These are phyloP conservation scores for Platanthera guangdongensis DNA, from an alignment of 106 monocot species.

Conservation along the genomic window DNA sequence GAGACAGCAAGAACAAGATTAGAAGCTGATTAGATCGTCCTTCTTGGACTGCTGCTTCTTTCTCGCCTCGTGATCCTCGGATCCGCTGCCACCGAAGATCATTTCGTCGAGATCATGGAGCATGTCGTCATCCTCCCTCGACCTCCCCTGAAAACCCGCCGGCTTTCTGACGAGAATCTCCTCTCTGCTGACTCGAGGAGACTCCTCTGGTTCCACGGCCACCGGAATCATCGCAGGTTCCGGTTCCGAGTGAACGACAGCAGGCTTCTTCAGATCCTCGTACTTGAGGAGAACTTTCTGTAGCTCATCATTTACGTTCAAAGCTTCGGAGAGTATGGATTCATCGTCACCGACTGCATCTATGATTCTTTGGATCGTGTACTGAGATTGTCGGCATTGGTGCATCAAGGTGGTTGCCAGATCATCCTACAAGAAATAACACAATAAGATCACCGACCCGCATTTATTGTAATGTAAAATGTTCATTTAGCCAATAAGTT, in stretches of 20 bases:
- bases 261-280: conserved; percentile 45
- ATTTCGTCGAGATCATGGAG: conserved; percentile 79
- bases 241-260: conserved; percentile 33
- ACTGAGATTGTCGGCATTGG: conserved; percentile 37
- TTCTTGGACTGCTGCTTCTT: conserved; percentile 30
- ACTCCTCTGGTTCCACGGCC: conserved; percentile 67
- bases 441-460: no score
- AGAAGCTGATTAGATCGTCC: conserved; percentile 40
- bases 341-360: conserved; percentile 39
- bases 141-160: conserved; percentile 25
- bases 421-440: conserved; percentile 34
- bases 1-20: not conserved
- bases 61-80: conserved; percentile 27
- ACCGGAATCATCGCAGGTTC: conserved; percentile 84
- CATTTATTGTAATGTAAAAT: no score
- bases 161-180: conserved; percentile 46
- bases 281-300: conserved; percentile 43
- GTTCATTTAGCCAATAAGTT: no score
- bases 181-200: conserved; percentile 32
- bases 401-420: conserved; percentile 32
- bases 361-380: conserved; percentile 47
- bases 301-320: conserved; percentile 42
- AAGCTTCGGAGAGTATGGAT: conserved; percentile 34
- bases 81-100: conserved; percentile 59
- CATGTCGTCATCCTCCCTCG: conserved; percentile 40